phyloP scores from a whole-genome alignment of 2,329 filamentous ascomycete species.

The Drechslerella stenobrocha region DNA sequence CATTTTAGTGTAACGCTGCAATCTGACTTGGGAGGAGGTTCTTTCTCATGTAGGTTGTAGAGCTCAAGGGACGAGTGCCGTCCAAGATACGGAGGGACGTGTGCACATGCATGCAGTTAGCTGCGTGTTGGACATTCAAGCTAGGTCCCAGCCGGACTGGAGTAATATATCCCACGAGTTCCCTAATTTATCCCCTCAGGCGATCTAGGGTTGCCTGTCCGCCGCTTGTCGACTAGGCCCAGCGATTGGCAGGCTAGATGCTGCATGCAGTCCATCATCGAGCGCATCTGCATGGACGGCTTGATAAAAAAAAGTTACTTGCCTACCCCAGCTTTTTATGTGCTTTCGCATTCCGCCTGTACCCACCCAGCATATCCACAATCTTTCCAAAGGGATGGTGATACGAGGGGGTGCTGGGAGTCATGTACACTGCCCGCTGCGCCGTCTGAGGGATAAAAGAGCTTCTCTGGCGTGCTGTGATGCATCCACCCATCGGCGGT shows the following conservation, averaged over 20 bases:
- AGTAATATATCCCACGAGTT: conserved; percentile 8
- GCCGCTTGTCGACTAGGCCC: conserved; percentile 15
- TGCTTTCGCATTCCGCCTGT: conserved; percentile 3
- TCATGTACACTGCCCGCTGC: background rate
- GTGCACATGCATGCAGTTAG: too few relatives aligned
- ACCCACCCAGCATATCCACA: conserved; percentile 9
- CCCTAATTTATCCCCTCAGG: conserved; percentile 6
- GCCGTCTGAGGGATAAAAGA: conserved; percentile 37
- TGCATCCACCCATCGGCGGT: conserved; percentile 1
- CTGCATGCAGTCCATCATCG: conserved; percentile 3
- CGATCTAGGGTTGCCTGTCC: conserved; percentile 25
- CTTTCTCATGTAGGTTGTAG: too few relatives aligned
- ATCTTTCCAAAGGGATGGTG: conserved; percentile 6
- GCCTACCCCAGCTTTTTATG: conserved; percentile 37
- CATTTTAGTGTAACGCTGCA: too few relatives aligned
- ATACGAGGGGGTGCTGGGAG: too few relatives aligned
- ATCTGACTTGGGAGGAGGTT: too few relatives aligned
- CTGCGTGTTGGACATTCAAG: background rate
- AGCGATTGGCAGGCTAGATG: conserved; percentile 18
- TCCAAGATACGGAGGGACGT: too few relatives aligned
- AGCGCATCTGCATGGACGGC: conserved; percentile 43
- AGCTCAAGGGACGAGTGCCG: too few relatives aligned
- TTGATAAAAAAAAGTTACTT: conserved; percentile 12
- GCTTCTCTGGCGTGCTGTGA: background rate
- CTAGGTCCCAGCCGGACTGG: background rate